A percentile compares a stretch with the other conserved stretches of the same genome.
These are phyloP conservation scores for Scolecobasidium constrictum DNA, from an alignment of 2,329 filamentous ascomycete genomes.

Conservation along the genomic window DNA sequence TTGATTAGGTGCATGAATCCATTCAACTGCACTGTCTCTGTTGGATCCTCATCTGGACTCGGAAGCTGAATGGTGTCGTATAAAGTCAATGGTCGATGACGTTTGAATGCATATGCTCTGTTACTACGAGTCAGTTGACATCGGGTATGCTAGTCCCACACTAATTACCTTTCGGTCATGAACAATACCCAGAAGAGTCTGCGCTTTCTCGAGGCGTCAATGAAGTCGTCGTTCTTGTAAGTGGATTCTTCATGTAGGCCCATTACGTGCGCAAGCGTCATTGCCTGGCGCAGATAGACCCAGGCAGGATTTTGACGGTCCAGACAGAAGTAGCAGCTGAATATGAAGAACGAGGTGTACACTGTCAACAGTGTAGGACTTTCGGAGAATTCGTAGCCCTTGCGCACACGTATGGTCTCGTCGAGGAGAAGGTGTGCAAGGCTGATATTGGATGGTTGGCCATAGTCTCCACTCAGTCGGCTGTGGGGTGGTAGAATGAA, in stretches of 20 bases:
- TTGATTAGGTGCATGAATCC: constrained; percentile 52
- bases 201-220: constrained; percentile 43
- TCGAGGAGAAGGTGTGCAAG: constrained; percentile 40
- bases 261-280: constrained; percentile 48
- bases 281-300: constrained; percentile 51
- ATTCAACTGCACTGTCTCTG: constrained; percentile 43
- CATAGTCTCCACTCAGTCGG: constrained; percentile 4
- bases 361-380: constrained; percentile 43
- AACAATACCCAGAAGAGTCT: constrained; percentile 54
- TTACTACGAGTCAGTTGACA: background rate
- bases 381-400: constrained; percentile 47
- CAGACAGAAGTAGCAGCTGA: constrained; percentile 50
- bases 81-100: constrained; percentile 52
- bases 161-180: constrained; percentile 44
- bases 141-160: background rate
- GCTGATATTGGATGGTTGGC: background rate
- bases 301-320: constrained; percentile 52
- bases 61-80: constrained; percentile 48
- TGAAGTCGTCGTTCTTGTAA: constrained; percentile 37
- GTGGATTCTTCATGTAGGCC: constrained; percentile 47
- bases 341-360: constrained; percentile 53
- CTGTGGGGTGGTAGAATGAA: constrained; percentile 28
- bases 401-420: constrained; percentile 46
- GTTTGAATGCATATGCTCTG: constrained; percentile 53
- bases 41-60: constrained; percentile 36